Conservation (phyloP, 2,329 filamentous ascomycete species). For the Colletotrichum horii region DNA sequence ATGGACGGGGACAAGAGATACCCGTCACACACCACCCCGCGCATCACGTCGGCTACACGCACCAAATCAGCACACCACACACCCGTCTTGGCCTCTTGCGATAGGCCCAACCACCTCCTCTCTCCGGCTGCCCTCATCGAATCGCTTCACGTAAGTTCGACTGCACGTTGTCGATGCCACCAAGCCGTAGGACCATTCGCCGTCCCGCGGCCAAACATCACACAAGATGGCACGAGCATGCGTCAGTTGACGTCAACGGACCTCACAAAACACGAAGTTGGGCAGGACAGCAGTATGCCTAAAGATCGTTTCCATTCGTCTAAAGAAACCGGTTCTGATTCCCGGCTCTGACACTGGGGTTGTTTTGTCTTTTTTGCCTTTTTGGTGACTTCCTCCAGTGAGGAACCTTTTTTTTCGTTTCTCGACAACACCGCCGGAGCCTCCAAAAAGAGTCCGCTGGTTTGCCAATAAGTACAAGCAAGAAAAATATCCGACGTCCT, state of each 20-base stretch:
- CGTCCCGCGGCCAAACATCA: not conserved
- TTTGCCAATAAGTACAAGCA: not conserved
- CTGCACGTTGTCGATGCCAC: not conserved
- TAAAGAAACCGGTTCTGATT: not conserved
- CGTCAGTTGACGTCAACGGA: not conserved
- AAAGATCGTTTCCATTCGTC: conserved; percentile 9
- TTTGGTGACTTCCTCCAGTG: not conserved
- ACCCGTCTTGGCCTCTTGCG: not conserved
- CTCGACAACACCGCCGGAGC: not conserved
- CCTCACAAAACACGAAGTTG: not conserved
- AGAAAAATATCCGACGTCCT: conserved; percentile 4
- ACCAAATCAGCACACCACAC: not conserved
- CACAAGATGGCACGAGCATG: not conserved
- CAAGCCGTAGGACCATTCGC: not conserved
- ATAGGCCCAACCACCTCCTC: not conserved
- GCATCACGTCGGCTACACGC: not conserved
- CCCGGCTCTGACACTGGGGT: not conserved
- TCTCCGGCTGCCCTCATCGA: not conserved
- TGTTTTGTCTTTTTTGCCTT: not conserved
- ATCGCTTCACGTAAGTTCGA: not conserved
- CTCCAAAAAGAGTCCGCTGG: not conserved
- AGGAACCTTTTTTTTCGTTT: not conserved
- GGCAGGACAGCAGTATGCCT: not conserved
- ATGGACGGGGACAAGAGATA: not conserved
- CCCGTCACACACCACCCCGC: not conserved